Evolutionary conservation across 1,284 basidiomycete genomes (phyloP), one percentile per base, ranked within the genome.

Genomic region (Schizophyllum commune): DNA sequence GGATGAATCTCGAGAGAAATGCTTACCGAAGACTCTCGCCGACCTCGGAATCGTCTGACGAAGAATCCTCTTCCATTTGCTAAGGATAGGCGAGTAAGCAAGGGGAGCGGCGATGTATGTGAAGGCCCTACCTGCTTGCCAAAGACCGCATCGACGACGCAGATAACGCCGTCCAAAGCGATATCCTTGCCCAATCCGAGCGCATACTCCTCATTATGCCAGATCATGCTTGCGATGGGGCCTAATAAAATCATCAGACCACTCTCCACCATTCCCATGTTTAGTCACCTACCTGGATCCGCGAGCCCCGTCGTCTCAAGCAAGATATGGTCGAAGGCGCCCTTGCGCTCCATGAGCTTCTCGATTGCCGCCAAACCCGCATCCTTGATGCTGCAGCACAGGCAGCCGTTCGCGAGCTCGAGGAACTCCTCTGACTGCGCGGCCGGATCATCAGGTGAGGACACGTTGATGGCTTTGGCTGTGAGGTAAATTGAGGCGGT

Each of bases 371-470:
- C 92, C 0, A 91, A 83, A 1, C 95, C 95, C 15, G 85, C 81
- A 72, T 97, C 94, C 70, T 96, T 95, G 74, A 97, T 90, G 61
- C 92, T 94, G 73, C 95, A 98, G 72, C 95, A 97, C 21, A 98
- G 73, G 72, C 95, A 97, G 9, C 95, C 95, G 71, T 98, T 97
- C 1, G 94, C 88, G 1, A 96, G 81, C 65, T 95, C 91, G 15
- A 96, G 83, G 68, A 95, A 85, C 67, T 93, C 90, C 68, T 91
- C 87, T 0, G 87, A 86, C 32, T 80, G 74, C 63, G 84, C 78
- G n/a, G 78, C 81, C 54, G 90, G 81, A 63, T 86, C 82, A 53
- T 85, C 82, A 6, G 77, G 73, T 1, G 90, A 88, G 1, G 89
- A 83, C 13, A 96, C 81, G 63, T 89, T 90, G 71, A 92, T 89